Percentiles rank a stretch among this genome's conserved stretches.
Conservation (phyloP, 202 grass and related monocot species). For the Panicum hallii region DNA sequence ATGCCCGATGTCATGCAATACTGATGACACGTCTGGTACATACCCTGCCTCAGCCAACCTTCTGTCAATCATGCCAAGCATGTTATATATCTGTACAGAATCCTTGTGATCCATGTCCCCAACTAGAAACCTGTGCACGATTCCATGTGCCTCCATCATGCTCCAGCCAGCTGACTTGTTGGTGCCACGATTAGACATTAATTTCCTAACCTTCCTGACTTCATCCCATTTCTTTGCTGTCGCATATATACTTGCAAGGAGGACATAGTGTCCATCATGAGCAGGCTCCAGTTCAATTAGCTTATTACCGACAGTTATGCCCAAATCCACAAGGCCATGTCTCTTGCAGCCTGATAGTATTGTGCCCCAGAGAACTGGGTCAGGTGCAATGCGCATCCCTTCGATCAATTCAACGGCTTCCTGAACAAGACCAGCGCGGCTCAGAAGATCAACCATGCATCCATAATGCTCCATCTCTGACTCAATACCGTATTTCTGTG, state of each 20-base stretch:
- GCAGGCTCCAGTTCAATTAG: constrained; percentile 65
- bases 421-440: constrained; percentile 58
- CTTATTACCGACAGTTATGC: constrained; percentile 59
- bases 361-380: constrained; percentile 69
- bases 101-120: constrained; percentile 72
- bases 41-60: constrained; percentile 72
- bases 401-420: constrained; percentile 71
- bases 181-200: constrained; percentile 70
- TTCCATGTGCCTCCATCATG: constrained; percentile 69
- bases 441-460: constrained; percentile 71
- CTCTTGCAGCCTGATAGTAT: constrained; percentile 66
- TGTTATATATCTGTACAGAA: constrained; percentile 59
- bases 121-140: constrained; percentile 70
- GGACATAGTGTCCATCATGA: constrained; percentile 75
- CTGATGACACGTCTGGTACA: constrained; percentile 65
- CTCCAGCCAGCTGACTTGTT: constrained; percentile 82
- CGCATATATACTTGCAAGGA: constrained; percentile 69
- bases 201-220: constrained; percentile 62
- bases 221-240: constrained; percentile 69
- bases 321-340: constrained; percentile 57
- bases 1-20: constrained; percentile 78
- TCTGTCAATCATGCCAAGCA: constrained; percentile 62
- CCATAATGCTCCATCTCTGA: constrained; percentile 77
- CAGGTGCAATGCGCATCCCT: constrained; percentile 63
- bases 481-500: constrained; percentile 54